These are phyloP conservation scores for Penicillium vulpinum DNA, from an alignment of 2,329 filamentous ascomycete species.

Conservation along the genomic window DNA sequence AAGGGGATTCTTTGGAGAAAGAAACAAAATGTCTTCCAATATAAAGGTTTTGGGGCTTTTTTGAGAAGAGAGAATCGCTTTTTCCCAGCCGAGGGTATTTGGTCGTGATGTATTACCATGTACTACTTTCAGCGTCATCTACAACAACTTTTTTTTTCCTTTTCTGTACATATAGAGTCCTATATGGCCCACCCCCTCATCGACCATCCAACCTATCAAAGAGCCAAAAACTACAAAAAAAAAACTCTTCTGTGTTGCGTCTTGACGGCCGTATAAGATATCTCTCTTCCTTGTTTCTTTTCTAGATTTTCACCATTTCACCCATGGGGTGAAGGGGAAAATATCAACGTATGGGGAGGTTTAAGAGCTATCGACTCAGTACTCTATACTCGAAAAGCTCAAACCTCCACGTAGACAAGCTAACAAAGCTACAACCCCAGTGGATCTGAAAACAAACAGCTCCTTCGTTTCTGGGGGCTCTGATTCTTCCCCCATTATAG, in stretches of 20 bases:
- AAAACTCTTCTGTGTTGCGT: conserved; percentile 33
- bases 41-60: conserved; percentile 10
- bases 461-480: not conserved
- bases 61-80: conserved; percentile 11
- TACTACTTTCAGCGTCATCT: conserved; percentile 35
- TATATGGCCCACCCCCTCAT: conserved; percentile 31
- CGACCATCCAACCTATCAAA: conserved; percentile 28
- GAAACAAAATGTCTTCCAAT: conserved; percentile 13
- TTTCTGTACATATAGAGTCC: conserved; percentile 33
- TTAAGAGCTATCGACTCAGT: not conserved
- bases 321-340: not conserved
- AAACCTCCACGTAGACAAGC: conserved; percentile 8
- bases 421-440: not conserved
- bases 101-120: conserved; percentile 35
- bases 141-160: conserved; percentile 32
- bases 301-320: not conserved
- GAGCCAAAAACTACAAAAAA: conserved; percentile 31
- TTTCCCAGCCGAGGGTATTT: conserved; percentile 31
- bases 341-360: not conserved
- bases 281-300: not conserved
- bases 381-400: conserved; percentile 1
- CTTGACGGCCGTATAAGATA: conserved; percentile 23
- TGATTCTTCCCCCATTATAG: not conserved
- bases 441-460: conserved; percentile 2
- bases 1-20: conserved; percentile 14